Percentiles rank a stretch among this genome's conserved stretches.
Conservation (phyloP, 1,284 basidiomycete species). For the Boletus semigastroideus region DNA sequence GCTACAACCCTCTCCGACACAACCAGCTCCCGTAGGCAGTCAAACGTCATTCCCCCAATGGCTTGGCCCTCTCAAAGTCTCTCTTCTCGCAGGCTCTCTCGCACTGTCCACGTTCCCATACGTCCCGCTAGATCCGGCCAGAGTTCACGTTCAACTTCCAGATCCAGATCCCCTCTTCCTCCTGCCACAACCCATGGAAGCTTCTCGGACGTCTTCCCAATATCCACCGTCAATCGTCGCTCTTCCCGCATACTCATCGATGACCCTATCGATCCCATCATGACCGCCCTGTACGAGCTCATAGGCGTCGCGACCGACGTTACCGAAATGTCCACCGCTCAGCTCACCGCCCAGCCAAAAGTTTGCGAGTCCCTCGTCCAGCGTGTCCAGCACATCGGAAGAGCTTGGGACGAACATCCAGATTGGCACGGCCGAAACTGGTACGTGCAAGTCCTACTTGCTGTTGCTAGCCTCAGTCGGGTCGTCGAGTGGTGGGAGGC, state of each 20-base stretch:
- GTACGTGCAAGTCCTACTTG: conserved; percentile 96
- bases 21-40: conserved; percentile 62
- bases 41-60: conserved; percentile 46
- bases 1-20: conserved; percentile 58
- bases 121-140: conserved; percentile 69
- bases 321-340: conserved; percentile 83
- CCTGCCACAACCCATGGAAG: conserved; percentile 63
- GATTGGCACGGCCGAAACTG: conserved; percentile 98
- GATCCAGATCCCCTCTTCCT: conserved; percentile 92
- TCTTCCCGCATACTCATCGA: conserved; percentile 74
- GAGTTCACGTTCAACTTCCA: conserved; percentile 93
- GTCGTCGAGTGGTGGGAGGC: conserved; percentile 99
- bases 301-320: conserved; percentile 96
- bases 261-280: conserved; percentile 85
- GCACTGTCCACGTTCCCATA: conserved; percentile 74
- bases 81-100: conserved; percentile 72
- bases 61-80: conserved; percentile 58
- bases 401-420: conserved; percentile 95
- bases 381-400: conserved; percentile 88
- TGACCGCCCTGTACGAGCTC: conserved; percentile 88
- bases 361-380: conserved; percentile 86
- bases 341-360: conserved; percentile 84
- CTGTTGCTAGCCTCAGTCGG: conserved; percentile 93
- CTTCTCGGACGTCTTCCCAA: conserved; percentile 56
- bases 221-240: conserved; percentile 61